Percentiles rank a stretch among this genome's conserved stretches.
Conservation (phyloP, 139 green algal species). For the Eudorina sp. region DNA sequence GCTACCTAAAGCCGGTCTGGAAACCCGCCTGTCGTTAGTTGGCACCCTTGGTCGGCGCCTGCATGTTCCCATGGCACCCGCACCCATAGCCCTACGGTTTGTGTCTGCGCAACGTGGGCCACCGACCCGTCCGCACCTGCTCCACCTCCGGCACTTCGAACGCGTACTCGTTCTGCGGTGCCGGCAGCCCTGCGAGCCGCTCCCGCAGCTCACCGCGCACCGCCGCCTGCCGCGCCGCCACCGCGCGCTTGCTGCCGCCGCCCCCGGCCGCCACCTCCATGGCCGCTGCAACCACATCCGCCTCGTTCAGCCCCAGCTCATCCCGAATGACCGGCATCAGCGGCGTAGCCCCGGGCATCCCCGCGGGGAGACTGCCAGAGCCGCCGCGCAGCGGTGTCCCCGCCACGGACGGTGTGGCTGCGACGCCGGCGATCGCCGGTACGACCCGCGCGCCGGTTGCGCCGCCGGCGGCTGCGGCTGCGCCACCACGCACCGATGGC, state of each 20-base stretch:
- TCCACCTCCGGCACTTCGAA: constrained; percentile 80
- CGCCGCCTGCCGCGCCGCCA: constrained; percentile 32
- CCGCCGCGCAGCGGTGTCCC: constrained; percentile 54
- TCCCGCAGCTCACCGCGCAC: constrained; percentile 71
- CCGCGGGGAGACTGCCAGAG: not conserved
- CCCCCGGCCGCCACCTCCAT: constrained; percentile 36
- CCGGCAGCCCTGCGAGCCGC: constrained; percentile 83
- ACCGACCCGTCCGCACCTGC: constrained; percentile 74
- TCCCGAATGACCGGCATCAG: constrained; percentile 79
- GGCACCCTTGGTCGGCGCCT: no score
- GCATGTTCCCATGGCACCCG: no score
- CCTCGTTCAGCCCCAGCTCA: constrained; percentile 90
- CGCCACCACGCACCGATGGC: constrained; percentile 55
- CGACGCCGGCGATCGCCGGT: constrained; percentile 53
- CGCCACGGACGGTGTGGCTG: constrained; percentile 54
- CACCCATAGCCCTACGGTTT: no score
- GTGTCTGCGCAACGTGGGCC: no score
- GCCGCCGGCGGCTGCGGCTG: constrained; percentile 35
- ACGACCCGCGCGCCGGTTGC: constrained; percentile 17
- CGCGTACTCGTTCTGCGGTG: constrained; percentile 93
- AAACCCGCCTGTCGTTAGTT: no score
- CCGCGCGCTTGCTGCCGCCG: constrained; percentile 39
- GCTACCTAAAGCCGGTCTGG: no score
- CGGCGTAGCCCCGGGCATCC: constrained; percentile 62
- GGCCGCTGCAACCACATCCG: constrained; percentile 23